A percentile compares a stretch with the other conserved stretches of the same genome.
These are phyloP conservation scores for Chenopodium quinoa DNA, from an alignment of 148 eudicot genomes.

Conservation along the genomic window DNA sequence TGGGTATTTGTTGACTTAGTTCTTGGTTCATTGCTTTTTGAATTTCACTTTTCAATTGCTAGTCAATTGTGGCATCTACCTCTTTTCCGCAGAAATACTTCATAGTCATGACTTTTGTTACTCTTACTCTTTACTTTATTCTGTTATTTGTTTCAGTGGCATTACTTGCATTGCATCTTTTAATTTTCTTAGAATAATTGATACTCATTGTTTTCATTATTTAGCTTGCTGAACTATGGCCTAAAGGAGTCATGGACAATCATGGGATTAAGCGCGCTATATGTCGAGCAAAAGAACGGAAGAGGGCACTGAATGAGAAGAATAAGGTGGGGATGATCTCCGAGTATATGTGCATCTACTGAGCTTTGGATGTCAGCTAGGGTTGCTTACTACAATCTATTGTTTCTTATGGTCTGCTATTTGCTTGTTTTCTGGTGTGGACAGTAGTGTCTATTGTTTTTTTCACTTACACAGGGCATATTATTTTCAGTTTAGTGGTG, in stretches of 20 bases:
- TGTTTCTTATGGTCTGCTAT: neutral
- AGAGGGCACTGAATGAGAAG: conserved; percentile 41
- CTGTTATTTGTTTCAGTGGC: neutral
- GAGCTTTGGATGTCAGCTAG: conserved; percentile 17
- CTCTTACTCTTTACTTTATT: neutral
- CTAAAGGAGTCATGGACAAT: conserved; percentile 85
- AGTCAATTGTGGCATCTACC: neutral
- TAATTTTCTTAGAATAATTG: neutral
- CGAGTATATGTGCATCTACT: conserved; percentile 17
- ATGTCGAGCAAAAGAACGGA: conserved; percentile 87
- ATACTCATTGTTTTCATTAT: conserved; percentile 16
- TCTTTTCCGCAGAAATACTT: neutral
- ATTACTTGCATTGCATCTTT: neutral
- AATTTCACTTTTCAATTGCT: neutral
- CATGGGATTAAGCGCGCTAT: conserved; percentile 96
- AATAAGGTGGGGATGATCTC: conserved; percentile 55
- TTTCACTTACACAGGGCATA: neutral
- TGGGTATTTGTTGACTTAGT: neutral
- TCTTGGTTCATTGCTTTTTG: neutral
- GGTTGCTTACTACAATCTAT: conserved; percentile 10
- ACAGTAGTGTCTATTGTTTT: neutral
- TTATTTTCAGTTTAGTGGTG: neutral
- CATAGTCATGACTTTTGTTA: neutral
- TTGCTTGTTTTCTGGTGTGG: conserved; percentile 8
- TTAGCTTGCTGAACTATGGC: conserved; percentile 96